Conservation (phyloP, 139 green algal species). For the Spirogloea muscicola region DNA sequence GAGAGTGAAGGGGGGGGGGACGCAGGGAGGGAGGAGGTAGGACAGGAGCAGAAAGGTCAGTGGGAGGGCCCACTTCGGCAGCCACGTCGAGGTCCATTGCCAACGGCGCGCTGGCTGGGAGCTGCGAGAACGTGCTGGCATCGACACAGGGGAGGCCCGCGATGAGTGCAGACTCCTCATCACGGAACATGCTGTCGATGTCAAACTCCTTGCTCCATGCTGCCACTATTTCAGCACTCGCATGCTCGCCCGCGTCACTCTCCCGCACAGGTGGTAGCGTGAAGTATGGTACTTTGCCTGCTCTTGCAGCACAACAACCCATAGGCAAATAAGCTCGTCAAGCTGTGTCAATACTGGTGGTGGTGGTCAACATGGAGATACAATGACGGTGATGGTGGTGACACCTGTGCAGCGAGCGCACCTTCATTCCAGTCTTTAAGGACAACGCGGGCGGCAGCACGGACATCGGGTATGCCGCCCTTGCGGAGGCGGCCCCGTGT, state of each 20-base stretch:
- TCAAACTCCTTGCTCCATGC: slow-evolving; percentile 71
- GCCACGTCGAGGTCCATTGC: not conserved
- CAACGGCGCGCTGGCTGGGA: not conserved
- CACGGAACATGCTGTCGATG: slow-evolving; percentile 63
- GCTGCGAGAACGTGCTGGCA: not conserved
- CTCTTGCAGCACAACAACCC: too few species aligned
- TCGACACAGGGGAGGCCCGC: slow-evolving; percentile 53
- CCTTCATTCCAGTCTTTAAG: slow-evolving; percentile 94
- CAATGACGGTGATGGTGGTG: too few species aligned
- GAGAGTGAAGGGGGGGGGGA: too few species aligned
- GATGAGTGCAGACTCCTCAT: slow-evolving; percentile 69
- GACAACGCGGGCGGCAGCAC: slow-evolving; percentile 69
- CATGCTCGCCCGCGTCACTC: slow-evolving; percentile 40
- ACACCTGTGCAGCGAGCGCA: too few species aligned
- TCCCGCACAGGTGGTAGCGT: slow-evolving; percentile 68
- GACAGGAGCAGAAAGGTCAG: too few species aligned
- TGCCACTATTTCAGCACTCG: slow-evolving; percentile 57
- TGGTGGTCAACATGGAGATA: too few species aligned
- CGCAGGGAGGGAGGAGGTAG: too few species aligned
- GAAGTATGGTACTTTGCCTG: slow-evolving; percentile 58
- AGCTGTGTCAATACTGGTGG: too few species aligned
- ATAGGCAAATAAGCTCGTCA: too few species aligned
- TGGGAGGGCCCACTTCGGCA: too few species aligned
- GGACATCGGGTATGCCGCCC: slow-evolving; percentile 67
- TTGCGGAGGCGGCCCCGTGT: slow-evolving; percentile 76